Evolutionary conservation across 75 land plant species (phyloP).

Genomic region (Cunninghamia lanceolata): DNA sequence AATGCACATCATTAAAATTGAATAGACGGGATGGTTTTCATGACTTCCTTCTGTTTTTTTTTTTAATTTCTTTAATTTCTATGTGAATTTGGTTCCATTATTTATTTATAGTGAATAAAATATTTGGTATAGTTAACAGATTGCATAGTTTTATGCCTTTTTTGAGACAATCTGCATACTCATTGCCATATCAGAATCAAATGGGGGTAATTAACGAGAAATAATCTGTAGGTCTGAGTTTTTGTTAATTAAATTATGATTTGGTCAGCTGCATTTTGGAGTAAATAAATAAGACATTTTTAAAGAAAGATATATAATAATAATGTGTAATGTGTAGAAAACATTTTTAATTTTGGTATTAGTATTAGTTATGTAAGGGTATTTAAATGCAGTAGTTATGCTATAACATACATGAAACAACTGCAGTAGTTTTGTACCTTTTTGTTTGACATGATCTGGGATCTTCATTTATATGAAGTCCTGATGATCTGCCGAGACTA

Average conservation of each 20-base stretch:
- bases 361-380: not conserved
- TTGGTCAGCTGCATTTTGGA: not conserved
- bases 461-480: not conserved
- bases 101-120: not conserved
- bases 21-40: not conserved
- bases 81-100: not conserved
- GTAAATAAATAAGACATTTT: not conserved
- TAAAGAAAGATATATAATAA: not conserved
- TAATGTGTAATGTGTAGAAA: not conserved
- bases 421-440: not conserved
- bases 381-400: not conserved
- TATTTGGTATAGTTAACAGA: not conserved
- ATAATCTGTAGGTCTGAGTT: not conserved
- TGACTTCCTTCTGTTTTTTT: not conserved
- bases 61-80: constrained; percentile 1
- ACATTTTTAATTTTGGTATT: not conserved
- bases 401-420: not conserved
- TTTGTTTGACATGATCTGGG: not conserved
- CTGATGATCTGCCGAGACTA: not conserved
- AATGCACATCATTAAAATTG: not conserved
- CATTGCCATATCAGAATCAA: not conserved
- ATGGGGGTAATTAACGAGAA: not conserved
- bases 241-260: not conserved
- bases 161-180: not conserved
- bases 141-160: not conserved